Evolutionary conservation across 306 rosid species (phyloP).

Genomic region (Dicorynia guianensis): DNA sequence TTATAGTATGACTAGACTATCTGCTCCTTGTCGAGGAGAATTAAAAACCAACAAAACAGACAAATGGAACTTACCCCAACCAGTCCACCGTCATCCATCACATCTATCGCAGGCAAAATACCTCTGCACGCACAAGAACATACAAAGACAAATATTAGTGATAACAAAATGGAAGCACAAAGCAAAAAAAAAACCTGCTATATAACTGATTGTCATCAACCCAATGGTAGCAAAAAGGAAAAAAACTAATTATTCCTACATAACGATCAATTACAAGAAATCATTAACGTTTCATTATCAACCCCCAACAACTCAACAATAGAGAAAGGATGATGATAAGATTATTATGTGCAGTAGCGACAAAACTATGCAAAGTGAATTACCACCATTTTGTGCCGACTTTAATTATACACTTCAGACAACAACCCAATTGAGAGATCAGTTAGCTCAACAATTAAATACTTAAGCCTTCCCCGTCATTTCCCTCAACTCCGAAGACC

Average conservation of each 20-base stretch:
- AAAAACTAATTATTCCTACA: neutral
- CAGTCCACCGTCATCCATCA: constrained; percentile 53
- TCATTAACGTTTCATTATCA: constrained; percentile 12
- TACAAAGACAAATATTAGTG: constrained; percentile 45
- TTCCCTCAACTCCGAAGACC: constrained; percentile 36
- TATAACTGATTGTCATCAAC: no score
- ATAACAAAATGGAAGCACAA: neutral
- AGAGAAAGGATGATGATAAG: constrained; percentile 12
- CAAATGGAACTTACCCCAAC: constrained; percentile 67
- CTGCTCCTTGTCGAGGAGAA: constrained; percentile 22
- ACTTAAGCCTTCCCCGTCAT: constrained; percentile 19
- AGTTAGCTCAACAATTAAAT: constrained; percentile 3
- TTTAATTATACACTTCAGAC: constrained; percentile 33
- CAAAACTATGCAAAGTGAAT: constrained; percentile 6
- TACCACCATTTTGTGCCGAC: neutral
- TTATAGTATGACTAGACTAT: neutral
- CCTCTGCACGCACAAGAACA: constrained; percentile 68
- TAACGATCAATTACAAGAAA: constrained; percentile 14
- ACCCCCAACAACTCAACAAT: constrained; percentile 7
- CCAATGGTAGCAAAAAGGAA: neutral
- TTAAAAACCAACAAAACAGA: constrained; percentile 32
- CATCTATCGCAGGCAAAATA: constrained; percentile 77
- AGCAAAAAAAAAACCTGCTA: no score
- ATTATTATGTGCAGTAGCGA: constrained; percentile 15
- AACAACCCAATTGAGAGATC: neutral